Conservation (phyloP, 345 rosid species). For the Rhizophora apiculata region DNA sequence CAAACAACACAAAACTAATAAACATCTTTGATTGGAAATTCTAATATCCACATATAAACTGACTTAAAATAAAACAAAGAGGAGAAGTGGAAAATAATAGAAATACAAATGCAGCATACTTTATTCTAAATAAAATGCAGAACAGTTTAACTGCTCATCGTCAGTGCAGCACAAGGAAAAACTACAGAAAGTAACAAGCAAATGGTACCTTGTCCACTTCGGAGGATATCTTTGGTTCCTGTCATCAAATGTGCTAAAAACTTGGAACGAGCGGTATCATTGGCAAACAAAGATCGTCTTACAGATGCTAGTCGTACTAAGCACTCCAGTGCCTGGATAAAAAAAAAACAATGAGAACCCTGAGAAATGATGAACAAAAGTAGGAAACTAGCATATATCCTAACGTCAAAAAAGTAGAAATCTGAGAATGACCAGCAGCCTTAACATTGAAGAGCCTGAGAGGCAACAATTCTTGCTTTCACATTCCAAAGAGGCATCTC, state of each 20-base stretch:
- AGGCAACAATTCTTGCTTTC: too few relatives aligned
- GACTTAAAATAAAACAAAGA: too few relatives aligned
- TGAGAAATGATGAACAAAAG: conserved; percentile 3
- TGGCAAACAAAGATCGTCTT: conserved; percentile 83
- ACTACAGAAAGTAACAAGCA: neutral
- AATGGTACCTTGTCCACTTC: conserved; percentile 75
- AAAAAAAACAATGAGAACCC: conserved; percentile 12
- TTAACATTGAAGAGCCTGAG: too few relatives aligned
- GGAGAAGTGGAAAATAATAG: too few relatives aligned
- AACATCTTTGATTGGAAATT: too few relatives aligned
- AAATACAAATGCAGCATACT: too few relatives aligned
- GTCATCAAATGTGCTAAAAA: conserved; percentile 95
- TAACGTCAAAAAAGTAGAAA: neutral
- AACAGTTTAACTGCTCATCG: neutral
- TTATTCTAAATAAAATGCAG: neutral
- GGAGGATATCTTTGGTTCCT: conserved; percentile 92
- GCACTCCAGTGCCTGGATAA: conserved; percentile 88
- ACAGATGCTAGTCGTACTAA: conserved; percentile 97
- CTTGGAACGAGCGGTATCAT: conserved; percentile 79
- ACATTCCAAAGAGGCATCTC: too few relatives aligned
- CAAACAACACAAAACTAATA: too few relatives aligned
- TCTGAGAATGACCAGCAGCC: too few relatives aligned
- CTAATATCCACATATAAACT: too few relatives aligned
- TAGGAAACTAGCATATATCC: neutral
- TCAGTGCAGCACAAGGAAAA: conserved; percentile 1